Evolutionary conservation across 1,284 basidiomycete genomes (phyloP).

Genomic region (Afroboletus lepidellus): DNA sequence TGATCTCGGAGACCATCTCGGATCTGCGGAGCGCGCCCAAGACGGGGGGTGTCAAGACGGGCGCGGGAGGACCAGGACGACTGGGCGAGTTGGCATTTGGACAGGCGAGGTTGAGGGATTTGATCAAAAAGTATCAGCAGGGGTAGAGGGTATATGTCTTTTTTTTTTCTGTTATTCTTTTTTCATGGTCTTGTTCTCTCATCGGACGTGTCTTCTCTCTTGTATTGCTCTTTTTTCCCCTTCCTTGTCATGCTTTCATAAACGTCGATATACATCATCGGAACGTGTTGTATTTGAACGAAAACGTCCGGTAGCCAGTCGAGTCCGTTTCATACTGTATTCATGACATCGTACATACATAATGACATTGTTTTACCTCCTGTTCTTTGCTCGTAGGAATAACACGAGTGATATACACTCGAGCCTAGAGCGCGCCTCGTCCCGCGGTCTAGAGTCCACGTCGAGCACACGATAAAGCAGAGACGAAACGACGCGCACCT

Average conservation of each 20-base stretch:
- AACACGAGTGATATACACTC: not conserved
- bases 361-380: not conserved
- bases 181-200: not conserved
- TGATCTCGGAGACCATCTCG: slow-evolving; percentile 36
- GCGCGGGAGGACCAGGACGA: slow-evolving; percentile 11
- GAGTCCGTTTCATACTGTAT: not conserved
- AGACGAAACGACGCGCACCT: slow-evolving; percentile 36
- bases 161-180: not conserved
- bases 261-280: not conserved
- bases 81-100: slow-evolving; percentile 62
- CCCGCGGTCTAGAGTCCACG: slow-evolving; percentile 21
- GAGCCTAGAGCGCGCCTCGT: slow-evolving; percentile 17
- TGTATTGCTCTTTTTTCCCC: not conserved
- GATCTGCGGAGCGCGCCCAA: slow-evolving; percentile 16
- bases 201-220: not conserved
- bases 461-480: not conserved
- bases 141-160: slow-evolving; percentile 19
- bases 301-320: not conserved
- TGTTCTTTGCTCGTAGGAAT: not conserved
- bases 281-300: slow-evolving; percentile 11
- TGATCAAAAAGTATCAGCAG: slow-evolving; percentile 82
- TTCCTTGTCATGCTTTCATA: not conserved
- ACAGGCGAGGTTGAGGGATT: slow-evolving; percentile 67
- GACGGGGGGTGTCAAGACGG: slow-evolving; percentile 22
- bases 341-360: not conserved